Percentiles rank a stretch among this genome's conserved stretches.
Conservation (phyloP, 2,329 filamentous ascomycete species). For the Ophiostoma pallidulum region DNA sequence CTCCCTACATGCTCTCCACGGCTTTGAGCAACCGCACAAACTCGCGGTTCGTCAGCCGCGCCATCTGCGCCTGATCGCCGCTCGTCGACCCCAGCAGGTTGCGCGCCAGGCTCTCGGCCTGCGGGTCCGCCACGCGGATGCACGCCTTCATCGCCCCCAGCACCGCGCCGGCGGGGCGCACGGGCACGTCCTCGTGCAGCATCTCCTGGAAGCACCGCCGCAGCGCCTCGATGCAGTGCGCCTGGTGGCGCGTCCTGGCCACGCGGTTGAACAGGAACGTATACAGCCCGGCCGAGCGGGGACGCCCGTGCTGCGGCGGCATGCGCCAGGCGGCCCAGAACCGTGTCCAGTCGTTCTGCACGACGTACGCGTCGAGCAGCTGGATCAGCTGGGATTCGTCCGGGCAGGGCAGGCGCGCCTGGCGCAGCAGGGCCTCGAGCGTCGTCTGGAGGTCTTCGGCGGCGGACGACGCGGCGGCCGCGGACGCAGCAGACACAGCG, state of each 20-base stretch:
- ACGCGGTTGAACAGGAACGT: slow-evolving; percentile 41
- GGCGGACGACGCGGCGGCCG: background rate
- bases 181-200: slow-evolving; percentile 40
- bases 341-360: slow-evolving; percentile 39
- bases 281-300: slow-evolving; percentile 47
- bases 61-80: background rate
- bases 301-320: slow-evolving; percentile 38
- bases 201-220: slow-evolving; percentile 52
- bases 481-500: too few relatives aligned
- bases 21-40: slow-evolving; percentile 11
- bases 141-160: slow-evolving; percentile 42
- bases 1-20: background rate
- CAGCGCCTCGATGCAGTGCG: slow-evolving; percentile 37
- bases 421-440: slow-evolving; percentile 35
- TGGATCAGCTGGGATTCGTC: slow-evolving; percentile 28
- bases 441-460: slow-evolving; percentile 32
- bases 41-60: slow-evolving; percentile 5
- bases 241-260: slow-evolving; percentile 33
- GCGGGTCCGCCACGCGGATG: slow-evolving; percentile 44
- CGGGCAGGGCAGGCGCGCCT: slow-evolving; percentile 30
- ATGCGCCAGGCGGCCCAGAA: slow-evolving; percentile 55
- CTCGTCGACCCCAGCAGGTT: slow-evolving; percentile 8
- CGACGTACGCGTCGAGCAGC: slow-evolving; percentile 38
- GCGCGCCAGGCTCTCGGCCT: slow-evolving; percentile 28
- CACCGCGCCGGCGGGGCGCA: slow-evolving; percentile 36